phyloP scores from a whole-genome alignment of 129 eudicot genomes.

The Pittosporum tobira region DNA sequence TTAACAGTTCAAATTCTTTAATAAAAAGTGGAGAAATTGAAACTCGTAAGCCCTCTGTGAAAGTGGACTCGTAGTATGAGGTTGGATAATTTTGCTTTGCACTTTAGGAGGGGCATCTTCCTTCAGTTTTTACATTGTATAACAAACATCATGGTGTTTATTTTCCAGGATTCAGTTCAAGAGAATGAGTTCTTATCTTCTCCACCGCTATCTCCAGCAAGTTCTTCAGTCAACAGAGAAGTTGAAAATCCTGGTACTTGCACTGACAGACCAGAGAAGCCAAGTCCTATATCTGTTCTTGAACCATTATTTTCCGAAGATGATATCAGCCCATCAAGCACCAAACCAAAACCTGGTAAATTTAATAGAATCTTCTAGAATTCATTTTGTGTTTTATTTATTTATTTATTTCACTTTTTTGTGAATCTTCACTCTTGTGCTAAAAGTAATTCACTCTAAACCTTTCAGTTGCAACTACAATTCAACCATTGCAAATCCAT shows the following conservation, averaged over 20 bases:
- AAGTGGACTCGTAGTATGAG: not conserved
- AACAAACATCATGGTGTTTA: slow-evolving; percentile 8
- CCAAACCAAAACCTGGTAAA: slow-evolving; percentile 43
- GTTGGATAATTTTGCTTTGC: not conserved
- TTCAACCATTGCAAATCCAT: slow-evolving; percentile 65
- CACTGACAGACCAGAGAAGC: slow-evolving; percentile 47
- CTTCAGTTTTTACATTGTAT: not conserved
- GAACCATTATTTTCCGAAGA: slow-evolving; percentile 70
- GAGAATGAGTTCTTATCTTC: slow-evolving; percentile 36
- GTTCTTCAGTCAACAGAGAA: slow-evolving; percentile 21
- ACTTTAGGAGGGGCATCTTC: not conserved
- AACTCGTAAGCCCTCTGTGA: too few species aligned
- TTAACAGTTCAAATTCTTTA: not conserved
- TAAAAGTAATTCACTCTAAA: slow-evolving; percentile 10
- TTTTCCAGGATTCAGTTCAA: slow-evolving; percentile 44
- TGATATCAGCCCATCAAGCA: slow-evolving; percentile 68
- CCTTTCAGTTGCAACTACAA: slow-evolving; percentile 31
- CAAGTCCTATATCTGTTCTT: slow-evolving; percentile 88
- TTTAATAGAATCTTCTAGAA: not conserved
- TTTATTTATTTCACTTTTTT: not conserved
- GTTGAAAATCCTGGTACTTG: slow-evolving; percentile 19
- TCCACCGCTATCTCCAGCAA: slow-evolving; percentile 26
- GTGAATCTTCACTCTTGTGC: not conserved
- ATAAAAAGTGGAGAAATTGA: not conserved
- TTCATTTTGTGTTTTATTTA: not conserved